Base-by-base conservation (phyloP, 1,139 yeast species). In the Tardiomyces depauwii region DNA sequence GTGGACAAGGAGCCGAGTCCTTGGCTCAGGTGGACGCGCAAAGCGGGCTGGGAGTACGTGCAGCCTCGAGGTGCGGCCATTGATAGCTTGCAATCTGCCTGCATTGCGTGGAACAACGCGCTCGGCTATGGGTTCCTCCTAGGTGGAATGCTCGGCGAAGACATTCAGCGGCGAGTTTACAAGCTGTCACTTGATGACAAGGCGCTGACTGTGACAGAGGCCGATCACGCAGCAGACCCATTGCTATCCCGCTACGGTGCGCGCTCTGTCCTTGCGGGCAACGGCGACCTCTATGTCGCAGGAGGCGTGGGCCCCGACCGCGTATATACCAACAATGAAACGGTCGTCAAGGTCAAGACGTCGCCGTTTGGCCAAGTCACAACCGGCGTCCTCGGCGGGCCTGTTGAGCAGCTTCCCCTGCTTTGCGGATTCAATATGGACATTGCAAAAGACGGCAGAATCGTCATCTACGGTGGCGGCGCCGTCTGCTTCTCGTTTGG, bases 401-500 rank as follows among this genome's bases (percentile, higher is more conserved):
- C 3, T 4, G 16, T 14, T 5, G 36, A 30, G 5, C n/a, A 30
- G 36, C 36, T 30, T 74, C 83, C 85, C 1, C 64, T 82, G 51
- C 64, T 82, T 25, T 72, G 79, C n/a, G 91, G 91, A 0, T 76
- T 76, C 54, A 75, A 72, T 30, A 46, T 77, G 40, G 63, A 47
- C 18, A 27, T 47, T 2, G 41, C 53, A 13, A 48, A 53, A 1
- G 55, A 55, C 6, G 53, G 54, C 3, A 52, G 53, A n/a, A 40
- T 69, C 7, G 43, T 63, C 2, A 55, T 78, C 3, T 54, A 78
- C 39, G 85, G 84, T 4, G 95, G 95, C 4, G 94, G 94, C 2
- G 89, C 83, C 0, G 87, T 84, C 1, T 85, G 95, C 59, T 85
- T 82, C 57, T 83, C 91, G 0, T 85, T 84, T 65, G 95, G 95